phyloP scores from a whole-genome alignment of 805 yeast species.

The Ogataea populi-albae region DNA sequence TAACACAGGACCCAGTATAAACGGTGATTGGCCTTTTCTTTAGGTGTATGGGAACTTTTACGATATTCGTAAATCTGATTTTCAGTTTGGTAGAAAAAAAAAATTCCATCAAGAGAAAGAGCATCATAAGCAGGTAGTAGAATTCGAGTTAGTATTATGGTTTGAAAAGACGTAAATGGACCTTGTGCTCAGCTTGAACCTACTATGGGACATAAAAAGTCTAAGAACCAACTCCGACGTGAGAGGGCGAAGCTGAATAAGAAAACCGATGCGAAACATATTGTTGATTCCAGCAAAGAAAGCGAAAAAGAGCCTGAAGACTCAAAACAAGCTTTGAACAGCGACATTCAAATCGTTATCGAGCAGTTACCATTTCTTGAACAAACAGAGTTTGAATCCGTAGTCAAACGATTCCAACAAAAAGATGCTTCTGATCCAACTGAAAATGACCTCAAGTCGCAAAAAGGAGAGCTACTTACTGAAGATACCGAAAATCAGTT shows the following conservation, averaged over 20 bases:
- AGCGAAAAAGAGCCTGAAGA: background rate
- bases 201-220: slow-evolving; percentile 34
- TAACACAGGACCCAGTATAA: too few relatives aligned
- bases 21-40: too few relatives aligned
- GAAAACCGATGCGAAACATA: slow-evolving; percentile 4
- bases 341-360: background rate
- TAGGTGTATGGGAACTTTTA: too few relatives aligned
- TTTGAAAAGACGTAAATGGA: too few relatives aligned
- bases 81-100: too few relatives aligned
- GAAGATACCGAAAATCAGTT: slow-evolving; percentile 11
- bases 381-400: background rate
- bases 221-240: slow-evolving; percentile 54
- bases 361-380: background rate
- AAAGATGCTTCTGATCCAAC: background rate
- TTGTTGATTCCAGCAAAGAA: background rate
- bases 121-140: too few relatives aligned
- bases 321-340: background rate
- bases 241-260: slow-evolving; percentile 41
- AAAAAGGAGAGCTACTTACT: slow-evolving; percentile 8
- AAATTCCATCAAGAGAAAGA: too few relatives aligned
- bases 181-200: too few relatives aligned
- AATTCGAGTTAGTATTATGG: too few relatives aligned
- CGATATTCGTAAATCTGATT: too few relatives aligned
- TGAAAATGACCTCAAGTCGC: background rate
- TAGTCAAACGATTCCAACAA: slow-evolving; percentile 24